phyloP scores from a whole-genome alignment of 2,329 filamentous ascomycete species.

The Fusarium sublunatum region DNA sequence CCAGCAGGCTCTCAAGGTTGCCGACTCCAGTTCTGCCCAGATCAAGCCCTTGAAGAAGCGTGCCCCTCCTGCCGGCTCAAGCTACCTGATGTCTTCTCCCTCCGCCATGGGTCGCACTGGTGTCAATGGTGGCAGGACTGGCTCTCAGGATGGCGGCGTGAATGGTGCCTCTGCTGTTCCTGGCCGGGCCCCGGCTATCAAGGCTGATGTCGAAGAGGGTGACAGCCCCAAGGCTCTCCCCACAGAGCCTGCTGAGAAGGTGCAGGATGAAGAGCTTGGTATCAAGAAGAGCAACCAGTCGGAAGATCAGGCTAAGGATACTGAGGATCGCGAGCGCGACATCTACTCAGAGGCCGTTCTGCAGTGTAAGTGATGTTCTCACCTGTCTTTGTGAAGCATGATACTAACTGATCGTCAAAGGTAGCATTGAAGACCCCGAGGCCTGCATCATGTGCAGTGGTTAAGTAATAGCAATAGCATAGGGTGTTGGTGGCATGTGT shows the following conservation, averaged over 20 bases:
- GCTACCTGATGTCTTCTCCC: conserved; percentile 63
- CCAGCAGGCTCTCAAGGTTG: conserved; percentile 90
- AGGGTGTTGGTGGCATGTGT: conserved; percentile 29
- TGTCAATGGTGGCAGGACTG: conserved; percentile 66
- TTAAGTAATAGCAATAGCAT: conserved; percentile 57
- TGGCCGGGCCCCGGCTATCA: conserved; percentile 74
- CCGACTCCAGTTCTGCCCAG: conserved; percentile 81
- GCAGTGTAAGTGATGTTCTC: conserved; percentile 72
- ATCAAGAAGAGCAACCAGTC: conserved; percentile 67
- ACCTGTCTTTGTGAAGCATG: neutral
- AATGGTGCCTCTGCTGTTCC: conserved; percentile 76
- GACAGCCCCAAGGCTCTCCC: conserved; percentile 83
- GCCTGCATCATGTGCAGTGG: conserved; percentile 97
- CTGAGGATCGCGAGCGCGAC: conserved; percentile 82
- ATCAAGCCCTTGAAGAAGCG: conserved; percentile 76
- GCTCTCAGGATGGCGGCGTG: conserved; percentile 54
- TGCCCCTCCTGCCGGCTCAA: conserved; percentile 62
- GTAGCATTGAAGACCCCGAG: conserved; percentile 97
- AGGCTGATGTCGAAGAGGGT: conserved; percentile 80
- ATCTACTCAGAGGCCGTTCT: conserved; percentile 96
- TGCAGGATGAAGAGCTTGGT: conserved; percentile 72
- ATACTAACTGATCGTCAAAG: conserved; percentile 58
- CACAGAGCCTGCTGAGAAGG: conserved; percentile 73
- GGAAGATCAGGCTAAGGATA: conserved; percentile 79
- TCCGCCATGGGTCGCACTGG: conserved; percentile 75